Conservation (phyloP, 2,329 filamentous ascomycete genomes). For the Penicillium sclerotiorum region DNA sequence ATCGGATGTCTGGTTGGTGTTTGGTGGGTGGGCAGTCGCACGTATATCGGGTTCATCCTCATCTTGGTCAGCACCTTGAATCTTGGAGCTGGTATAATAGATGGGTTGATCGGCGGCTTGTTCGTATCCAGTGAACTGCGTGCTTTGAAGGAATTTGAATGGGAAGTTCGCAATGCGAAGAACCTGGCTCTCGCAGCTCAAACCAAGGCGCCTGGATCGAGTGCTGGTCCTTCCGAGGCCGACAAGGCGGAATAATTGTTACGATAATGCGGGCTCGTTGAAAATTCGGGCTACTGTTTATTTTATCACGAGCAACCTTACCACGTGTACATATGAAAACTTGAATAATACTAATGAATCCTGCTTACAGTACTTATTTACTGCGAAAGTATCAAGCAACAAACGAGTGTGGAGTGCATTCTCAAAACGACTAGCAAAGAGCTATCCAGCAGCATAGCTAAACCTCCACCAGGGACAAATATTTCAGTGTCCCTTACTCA, state of each 20-base stretch:
- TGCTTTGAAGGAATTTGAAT: constrained; percentile 86
- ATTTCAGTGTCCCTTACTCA: constrained; percentile 42
- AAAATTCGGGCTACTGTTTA: not conserved
- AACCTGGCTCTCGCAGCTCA: constrained; percentile 24
- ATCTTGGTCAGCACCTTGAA: constrained; percentile 78
- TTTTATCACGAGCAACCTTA: not conserved
- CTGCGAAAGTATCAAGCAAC: no score
- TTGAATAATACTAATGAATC: not conserved
- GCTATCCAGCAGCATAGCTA: constrained; percentile 2
- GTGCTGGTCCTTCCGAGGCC: not conserved
- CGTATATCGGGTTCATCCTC: constrained; percentile 78
- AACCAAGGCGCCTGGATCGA: not conserved
- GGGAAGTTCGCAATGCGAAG: constrained; percentile 78
- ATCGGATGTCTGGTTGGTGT: constrained; percentile 77
- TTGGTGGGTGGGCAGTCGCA: constrained; percentile 74
- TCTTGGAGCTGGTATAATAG: constrained; percentile 73
- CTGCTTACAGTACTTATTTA: no score
- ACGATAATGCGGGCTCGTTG: no score
- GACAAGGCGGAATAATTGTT: not conserved
- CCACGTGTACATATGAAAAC: not conserved
- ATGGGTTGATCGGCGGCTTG: constrained; percentile 82
- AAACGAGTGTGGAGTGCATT: constrained; percentile 26
- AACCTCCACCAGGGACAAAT: not conserved
- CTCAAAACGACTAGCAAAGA: constrained; percentile 14
- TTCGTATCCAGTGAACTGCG: constrained; percentile 85